Base-by-base conservation (phyloP, 1,284 basidiomycete species). In the Puccinia novopanici region DNA sequence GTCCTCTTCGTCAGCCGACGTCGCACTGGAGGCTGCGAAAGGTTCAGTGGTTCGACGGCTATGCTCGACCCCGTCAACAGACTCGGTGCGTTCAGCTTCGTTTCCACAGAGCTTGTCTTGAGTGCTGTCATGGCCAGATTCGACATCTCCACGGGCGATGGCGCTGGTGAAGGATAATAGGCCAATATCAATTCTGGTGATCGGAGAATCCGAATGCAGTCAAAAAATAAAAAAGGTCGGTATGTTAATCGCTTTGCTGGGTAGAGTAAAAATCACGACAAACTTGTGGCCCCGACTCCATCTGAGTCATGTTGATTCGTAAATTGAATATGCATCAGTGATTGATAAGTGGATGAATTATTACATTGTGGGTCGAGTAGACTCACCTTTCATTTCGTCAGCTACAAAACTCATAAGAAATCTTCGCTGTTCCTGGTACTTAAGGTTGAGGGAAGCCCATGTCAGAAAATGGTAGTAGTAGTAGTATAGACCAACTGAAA, bases 401-500 rank as follows among this genome's bases (percentile, higher is more conserved):
- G 70, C 68, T 57, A 73, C 59, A 24, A 80, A 73, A 34, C 70
- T 57, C 77, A 80, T 80, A 0, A 80, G 13, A 37, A 80, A 80
- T 22, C 77, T 45, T 17, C 77, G 55, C 40, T 80, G 77, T 73
- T 80, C 68, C 63, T 72, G 68, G 37, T 80, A 52, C 77, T 80
- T 2, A 10, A 30, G n/a, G 22, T 54, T 19, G 8, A 45, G 2
- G 4, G 15, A 61, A 42, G 34, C 24, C 42, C 55, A 75, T 19
- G 57, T 40, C 24, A 48, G 55, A 17, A 70, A 70, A n/a, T 27
- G 27, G 22, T 67, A 4, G 52, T 4, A 45, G 40, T n/a, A n/a
- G n/a, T n/a, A n/a, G n/a, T n/a, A n/a, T n/a, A n/a, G 27, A 63
- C 9, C 5, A 54, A 67, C 12, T n/a, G 24, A 68, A 70, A 70